These are phyloP conservation scores for Cercospora beticola DNA, from an alignment of 2,329 filamentous ascomycete genomes.

Conservation along the genomic window DNA sequence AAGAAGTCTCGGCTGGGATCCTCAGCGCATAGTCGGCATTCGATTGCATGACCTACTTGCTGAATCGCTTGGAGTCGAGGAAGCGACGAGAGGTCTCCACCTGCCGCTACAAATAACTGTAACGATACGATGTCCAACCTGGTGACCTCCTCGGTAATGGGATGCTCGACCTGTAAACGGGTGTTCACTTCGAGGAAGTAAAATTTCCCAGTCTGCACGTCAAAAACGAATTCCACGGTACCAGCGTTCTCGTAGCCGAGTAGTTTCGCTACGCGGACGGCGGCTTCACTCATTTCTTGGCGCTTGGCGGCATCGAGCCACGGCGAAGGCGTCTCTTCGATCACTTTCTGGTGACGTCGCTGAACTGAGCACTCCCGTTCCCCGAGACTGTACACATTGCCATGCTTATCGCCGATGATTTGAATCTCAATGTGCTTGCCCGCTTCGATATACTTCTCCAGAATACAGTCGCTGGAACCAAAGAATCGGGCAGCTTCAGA, in stretches of 20 bases:
- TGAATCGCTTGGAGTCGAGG: neutral
- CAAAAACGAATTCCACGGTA: neutral
- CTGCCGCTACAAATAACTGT: neutral
- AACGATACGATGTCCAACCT: neutral
- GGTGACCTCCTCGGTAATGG: neutral
- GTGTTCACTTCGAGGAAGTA: neutral
- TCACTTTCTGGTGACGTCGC: neutral
- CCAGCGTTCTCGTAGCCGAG: neutral
- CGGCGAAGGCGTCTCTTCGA: neutral
- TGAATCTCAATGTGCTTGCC: neutral
- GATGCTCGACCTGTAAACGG: neutral
- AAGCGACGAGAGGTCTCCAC: neutral
- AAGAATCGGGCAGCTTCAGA: neutral
- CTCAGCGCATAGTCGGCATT: neutral
- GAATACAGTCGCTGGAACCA: neutral
- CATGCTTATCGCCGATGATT: neutral
- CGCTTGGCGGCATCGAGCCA: neutral
- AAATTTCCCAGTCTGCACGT: neutral
- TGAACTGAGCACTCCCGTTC: neutral
- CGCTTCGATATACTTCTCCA: neutral
- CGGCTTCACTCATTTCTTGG: neutral
- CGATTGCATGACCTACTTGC: neutral
- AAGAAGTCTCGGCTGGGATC: neutral
- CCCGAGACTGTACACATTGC: neutral
- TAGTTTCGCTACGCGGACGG: neutral